Conservation (phyloP, 805 yeast species). For the Yarrowia divulgata region DNA sequence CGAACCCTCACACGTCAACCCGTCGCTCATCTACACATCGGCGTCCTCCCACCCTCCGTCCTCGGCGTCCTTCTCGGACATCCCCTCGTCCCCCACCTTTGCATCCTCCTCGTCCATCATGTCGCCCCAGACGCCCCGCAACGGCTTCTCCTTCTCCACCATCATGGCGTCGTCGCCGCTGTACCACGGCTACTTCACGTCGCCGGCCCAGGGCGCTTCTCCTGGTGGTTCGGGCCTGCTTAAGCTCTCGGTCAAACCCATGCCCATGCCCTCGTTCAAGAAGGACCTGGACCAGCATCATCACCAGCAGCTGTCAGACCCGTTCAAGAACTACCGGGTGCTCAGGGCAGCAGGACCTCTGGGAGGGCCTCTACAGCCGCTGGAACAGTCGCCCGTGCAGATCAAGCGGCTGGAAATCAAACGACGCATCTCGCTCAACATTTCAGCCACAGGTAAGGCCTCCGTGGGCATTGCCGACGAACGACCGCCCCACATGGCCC, state of each 20-base stretch:
- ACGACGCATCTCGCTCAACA: constrained; percentile 27
- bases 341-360: not conserved
- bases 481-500: constrained; percentile 6
- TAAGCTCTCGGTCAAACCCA: constrained; percentile 31
- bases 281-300: not conserved
- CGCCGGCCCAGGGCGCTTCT: constrained; percentile 40
- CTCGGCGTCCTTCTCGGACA: constrained; percentile 1
- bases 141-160: constrained; percentile 43
- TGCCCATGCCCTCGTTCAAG: constrained; percentile 26
- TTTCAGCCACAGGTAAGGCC: constrained; percentile 32
- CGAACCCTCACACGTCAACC: constrained; percentile 34
- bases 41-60: not conserved
- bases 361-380: constrained; percentile 12
- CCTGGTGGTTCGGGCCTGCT: constrained; percentile 18
- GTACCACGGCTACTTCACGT: constrained; percentile 42
- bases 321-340: constrained; percentile 20
- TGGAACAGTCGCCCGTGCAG: constrained; percentile 37
- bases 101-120: constrained; percentile 32
- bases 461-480: constrained; percentile 29
- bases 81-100: constrained; percentile 38
- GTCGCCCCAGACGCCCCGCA: constrained; percentile 40
- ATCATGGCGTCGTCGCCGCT: constrained; percentile 44
- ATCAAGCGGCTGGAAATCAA: constrained; percentile 32
- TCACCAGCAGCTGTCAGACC: constrained; percentile 9
- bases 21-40: constrained; percentile 35